phyloP scores from a whole-genome alignment of 2,329 filamentous ascomycete species.

The Cladorrhinum sp. region DNA sequence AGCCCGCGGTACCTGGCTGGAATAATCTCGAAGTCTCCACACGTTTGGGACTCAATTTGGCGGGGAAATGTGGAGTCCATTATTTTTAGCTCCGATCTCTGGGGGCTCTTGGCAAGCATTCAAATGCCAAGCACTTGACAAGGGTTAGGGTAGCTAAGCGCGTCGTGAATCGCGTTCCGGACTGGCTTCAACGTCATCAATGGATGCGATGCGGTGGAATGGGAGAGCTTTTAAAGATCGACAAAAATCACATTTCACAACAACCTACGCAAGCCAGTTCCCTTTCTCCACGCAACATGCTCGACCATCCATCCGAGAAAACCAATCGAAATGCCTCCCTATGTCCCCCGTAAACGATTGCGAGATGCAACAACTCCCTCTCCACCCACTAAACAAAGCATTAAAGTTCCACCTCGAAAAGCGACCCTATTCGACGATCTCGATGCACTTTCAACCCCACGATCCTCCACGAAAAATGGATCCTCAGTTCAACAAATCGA shows the following conservation, averaged over 20 bases:
- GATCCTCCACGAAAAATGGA: slow-evolving; percentile 40
- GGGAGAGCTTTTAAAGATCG: neutral
- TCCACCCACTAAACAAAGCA: slow-evolving; percentile 27
- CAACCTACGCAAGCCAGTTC: neutral
- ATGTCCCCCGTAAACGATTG: slow-evolving; percentile 64
- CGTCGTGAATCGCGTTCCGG: slow-evolving; percentile 1
- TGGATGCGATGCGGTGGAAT: neutral
- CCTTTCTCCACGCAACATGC: neutral
- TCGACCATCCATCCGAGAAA: neutral
- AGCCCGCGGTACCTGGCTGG: slow-evolving; percentile 12
- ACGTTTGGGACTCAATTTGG: slow-evolving; percentile 8
- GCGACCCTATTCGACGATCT: slow-evolving; percentile 60
- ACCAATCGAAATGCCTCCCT: slow-evolving; percentile 59
- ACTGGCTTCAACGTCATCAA: neutral
- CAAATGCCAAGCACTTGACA: neutral
- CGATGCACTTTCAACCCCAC: slow-evolving; percentile 47
- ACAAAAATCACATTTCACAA: slow-evolving; percentile 1
- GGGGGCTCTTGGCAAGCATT: slow-evolving; percentile 8
- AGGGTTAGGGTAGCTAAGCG: slow-evolving; percentile 10
- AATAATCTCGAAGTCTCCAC: slow-evolving; percentile 25
- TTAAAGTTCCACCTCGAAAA: slow-evolving; percentile 43
- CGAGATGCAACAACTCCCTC: slow-evolving; percentile 43
- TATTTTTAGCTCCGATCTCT: neutral
- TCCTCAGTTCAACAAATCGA: slow-evolving; percentile 43
- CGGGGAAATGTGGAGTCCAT: slow-evolving; percentile 5